Conservation (phyloP, 2,329 filamentous ascomycete genomes). For the Parastagonospora nodorum region DNA sequence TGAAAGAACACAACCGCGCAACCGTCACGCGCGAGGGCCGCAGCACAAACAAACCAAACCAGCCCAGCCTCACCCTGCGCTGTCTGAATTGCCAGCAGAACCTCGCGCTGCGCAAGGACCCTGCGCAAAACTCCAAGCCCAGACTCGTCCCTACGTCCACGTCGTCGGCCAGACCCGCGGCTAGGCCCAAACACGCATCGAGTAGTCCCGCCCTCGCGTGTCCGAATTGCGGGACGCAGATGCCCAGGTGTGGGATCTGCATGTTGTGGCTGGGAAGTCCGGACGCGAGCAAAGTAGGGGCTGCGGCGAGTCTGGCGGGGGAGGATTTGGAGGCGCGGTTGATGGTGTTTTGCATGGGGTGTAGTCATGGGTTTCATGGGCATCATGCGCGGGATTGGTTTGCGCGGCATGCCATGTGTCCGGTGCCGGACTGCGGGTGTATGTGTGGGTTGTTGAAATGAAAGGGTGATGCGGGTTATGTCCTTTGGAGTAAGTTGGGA, state of each 20-base stretch:
- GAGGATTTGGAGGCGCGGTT: slow-evolving; percentile 60
- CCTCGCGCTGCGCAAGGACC: slow-evolving; percentile 51
- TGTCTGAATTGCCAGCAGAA: slow-evolving; percentile 74
- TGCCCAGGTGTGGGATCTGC: slow-evolving; percentile 68
- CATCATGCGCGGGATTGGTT: slow-evolving; percentile 69
- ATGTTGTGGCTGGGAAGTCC: slow-evolving; percentile 65
- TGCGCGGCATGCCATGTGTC: slow-evolving; percentile 57
- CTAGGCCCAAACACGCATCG: slow-evolving; percentile 17
- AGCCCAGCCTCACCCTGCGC: slow-evolving; percentile 72
- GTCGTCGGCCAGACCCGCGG: slow-evolving; percentile 11
- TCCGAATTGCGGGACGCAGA: slow-evolving; percentile 64
- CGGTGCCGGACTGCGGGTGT: slow-evolving; percentile 61
- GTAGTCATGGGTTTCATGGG: slow-evolving; percentile 68
- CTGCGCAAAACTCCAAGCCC: slow-evolving; percentile 8
- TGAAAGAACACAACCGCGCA: slow-evolving; percentile 74
- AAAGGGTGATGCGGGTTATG: not conserved
- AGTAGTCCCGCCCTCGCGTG: slow-evolving; percentile 57
- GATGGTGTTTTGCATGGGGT: slow-evolving; percentile 66
- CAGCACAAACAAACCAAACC: slow-evolving; percentile 66
- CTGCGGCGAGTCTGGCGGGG: slow-evolving; percentile 40
- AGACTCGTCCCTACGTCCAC: slow-evolving; percentile 27
- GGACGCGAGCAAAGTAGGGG: slow-evolving; percentile 55
- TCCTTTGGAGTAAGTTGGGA: not conserved
- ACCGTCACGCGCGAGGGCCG: slow-evolving; percentile 66
- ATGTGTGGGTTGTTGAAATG: slow-evolving; percentile 53